Evolutionary conservation across 1,139 yeast genomes (phyloP).

Genomic region (Spencermartinsiella ligniputridi): DNA sequence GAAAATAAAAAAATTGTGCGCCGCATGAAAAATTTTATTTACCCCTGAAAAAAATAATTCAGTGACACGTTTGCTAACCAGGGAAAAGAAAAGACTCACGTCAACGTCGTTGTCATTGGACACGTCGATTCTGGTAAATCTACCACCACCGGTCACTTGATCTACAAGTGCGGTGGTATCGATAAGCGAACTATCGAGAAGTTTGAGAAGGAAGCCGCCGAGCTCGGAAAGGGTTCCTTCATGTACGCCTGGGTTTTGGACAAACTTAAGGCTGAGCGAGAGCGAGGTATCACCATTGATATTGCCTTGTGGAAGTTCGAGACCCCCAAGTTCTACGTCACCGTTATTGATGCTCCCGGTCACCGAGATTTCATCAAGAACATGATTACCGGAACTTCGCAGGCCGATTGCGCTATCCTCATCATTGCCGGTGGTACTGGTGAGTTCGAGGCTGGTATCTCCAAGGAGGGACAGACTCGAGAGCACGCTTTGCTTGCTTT

Average conservation of each 20-base stretch:
- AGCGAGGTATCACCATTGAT: conserved; percentile 95
- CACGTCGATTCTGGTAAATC: conserved; percentile 99
- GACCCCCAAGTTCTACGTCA: conserved; percentile 90
- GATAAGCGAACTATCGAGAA: conserved; percentile 98
- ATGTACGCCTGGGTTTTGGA: conserved; percentile 98
- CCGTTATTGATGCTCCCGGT: conserved; percentile 94
- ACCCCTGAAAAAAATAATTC: not conserved
- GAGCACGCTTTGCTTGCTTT: conserved; percentile 88
- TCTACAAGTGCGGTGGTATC: conserved; percentile 90
- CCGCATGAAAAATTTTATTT: conserved; percentile 1
- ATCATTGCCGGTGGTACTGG: conserved; percentile 90
- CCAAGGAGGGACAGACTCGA: conserved; percentile 91
- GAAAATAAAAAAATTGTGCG: no score
- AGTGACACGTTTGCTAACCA: conserved; percentile 9
- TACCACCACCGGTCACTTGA: conserved; percentile 98
- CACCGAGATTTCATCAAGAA: conserved; percentile 96
- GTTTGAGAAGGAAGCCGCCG: conserved; percentile 98
- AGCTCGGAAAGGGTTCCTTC: conserved; percentile 97
- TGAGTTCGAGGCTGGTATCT: conserved; percentile 95
- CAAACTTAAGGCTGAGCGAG: conserved; percentile 94
- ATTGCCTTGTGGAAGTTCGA: conserved; percentile 95
- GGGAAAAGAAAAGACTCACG: conserved; percentile 96
- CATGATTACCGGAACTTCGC: conserved; percentile 94
- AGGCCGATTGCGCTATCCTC: conserved; percentile 89
- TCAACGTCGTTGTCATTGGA: conserved; percentile 99